phyloP scores from a whole-genome alignment of 805 yeast species.

The Cyberlindnera galapagoensis region DNA sequence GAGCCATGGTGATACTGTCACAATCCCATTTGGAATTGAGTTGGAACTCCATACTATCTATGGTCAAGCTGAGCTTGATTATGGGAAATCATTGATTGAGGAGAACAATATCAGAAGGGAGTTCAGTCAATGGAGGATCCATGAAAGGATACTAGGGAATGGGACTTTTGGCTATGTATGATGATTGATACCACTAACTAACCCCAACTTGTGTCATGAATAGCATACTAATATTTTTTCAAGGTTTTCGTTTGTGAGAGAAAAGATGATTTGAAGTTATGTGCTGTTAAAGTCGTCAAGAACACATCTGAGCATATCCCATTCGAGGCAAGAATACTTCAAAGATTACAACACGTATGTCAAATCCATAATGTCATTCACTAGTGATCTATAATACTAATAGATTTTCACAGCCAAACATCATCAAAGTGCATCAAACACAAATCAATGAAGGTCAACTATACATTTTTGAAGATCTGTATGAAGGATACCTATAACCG shows the following conservation, averaged over 20 bases:
- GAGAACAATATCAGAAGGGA: conserved; percentile 18
- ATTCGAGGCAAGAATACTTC: conserved; percentile 39
- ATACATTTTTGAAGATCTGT: conserved; percentile 42
- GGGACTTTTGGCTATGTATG: conserved; percentile 55
- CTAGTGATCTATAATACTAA: conserved; percentile 1
- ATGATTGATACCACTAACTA: conserved; percentile 6
- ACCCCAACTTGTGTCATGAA: too few relatives aligned
- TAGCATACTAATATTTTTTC: neutral
- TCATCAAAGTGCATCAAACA: conserved; percentile 39
- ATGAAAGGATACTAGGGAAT: conserved; percentile 38
- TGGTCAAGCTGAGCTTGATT: conserved; percentile 11
- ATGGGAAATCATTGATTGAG: conserved; percentile 13
- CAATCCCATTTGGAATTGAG: conserved; percentile 27
- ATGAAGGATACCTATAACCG: too few relatives aligned
- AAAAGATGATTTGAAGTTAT: conserved; percentile 24
- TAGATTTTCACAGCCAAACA: conserved; percentile 34
- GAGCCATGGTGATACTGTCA: conserved; percentile 33
- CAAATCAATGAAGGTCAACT: conserved; percentile 23
- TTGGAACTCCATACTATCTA: conserved; percentile 17
- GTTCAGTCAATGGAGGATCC: conserved; percentile 36
- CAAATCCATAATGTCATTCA: too few relatives aligned
- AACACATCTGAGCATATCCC: conserved; percentile 24
- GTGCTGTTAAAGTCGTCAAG: conserved; percentile 44
- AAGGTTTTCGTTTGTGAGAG: conserved; percentile 29
- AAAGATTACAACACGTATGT: conserved; percentile 34